Base-by-base conservation (phyloP, 2,329 filamentous ascomycete species). In the Microsporum audouinii region DNA sequence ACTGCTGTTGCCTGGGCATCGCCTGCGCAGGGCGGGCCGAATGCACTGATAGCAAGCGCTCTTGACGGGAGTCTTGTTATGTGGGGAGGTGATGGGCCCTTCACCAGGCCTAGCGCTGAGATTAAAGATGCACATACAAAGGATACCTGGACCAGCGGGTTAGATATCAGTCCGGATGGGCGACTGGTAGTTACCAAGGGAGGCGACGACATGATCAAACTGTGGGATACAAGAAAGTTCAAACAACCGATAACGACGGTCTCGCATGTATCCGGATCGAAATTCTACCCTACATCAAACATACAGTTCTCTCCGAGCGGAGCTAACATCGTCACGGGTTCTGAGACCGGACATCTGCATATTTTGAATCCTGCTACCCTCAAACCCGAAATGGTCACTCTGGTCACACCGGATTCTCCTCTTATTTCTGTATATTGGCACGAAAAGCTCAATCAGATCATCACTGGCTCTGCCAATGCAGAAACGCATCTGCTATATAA, bases 181-280 rank as follows among this genome's bases (percentile, higher is more conserved):
- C 84, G 92, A 62, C 87, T 96, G 77, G 84, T 97, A 2, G 87
- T 96, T 5, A 96, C 91, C 0, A 82, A 91, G 66, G 94, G 94
- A 60, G 92, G 91, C 58, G 94, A 99, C 73, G 85, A 95, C 70
- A 82, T 88, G 1, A 92, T 99, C 74, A 97, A 97, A 76, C 80
- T 96, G 1, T 99, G 94, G 94, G 94, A 99, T 72, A 95, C 87
- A 2, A 85, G 94, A 62, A 97, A 96, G 70, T 95, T 99, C 79
- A 97, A 94, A 72, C 81, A 87, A 61, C 90, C 94, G 2, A 82
- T 99, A 12, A 89, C 90, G 56, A 88, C 86, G 1, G 84, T 89
- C 14, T 78, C 86, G 4, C 91, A 96, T 73, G 75, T 83, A 0
- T 95, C 92, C 0, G 95, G 89, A 12, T 92, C 90, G 0, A 85